Evolutionary conservation across 176 grass and related monocot species (phyloP), one percentile per base, ranked within the genome.

Genomic region (Carex parvula): DNA sequence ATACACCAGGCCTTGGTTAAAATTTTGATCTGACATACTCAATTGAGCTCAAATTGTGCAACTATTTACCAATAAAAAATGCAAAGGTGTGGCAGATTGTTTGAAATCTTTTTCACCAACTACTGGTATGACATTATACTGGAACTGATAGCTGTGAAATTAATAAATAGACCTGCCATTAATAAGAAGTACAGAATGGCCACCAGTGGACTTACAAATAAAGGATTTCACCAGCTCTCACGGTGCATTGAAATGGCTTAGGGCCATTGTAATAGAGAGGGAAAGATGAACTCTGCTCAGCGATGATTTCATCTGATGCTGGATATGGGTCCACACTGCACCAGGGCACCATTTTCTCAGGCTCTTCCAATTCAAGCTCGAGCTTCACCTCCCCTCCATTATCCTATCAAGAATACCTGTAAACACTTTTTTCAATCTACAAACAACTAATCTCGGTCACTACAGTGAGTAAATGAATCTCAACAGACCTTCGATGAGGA

Each of bases 191-290:
- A 53, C 17, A 30, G 15, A 61, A 30, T 53, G 18, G 17, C 22
- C 17, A 53, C 3, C n/a, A 55, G 70, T 50, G 24, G 55, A 14
- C 84, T 84, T 84, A 90, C 86, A 95, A 42, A 89, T 95, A 95
- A 22, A 98, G 95, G 35, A 98, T 98, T 91, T 98, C 92, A 68
- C 92, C 95, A 10, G 95, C 88, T 57, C 85, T 88, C 6, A 98
- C 95, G 15, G 91, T 98, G 91, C 95, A 98, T 21, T 83, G 58
- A 20, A 98, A 93, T 20, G 89, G 92, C 59, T 58, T 87, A 1
- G 92, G 91, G 0, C 95, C 95, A 59, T 95, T 65, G 44, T 93
- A 98, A 87, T 90, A 98, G 83, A 98, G 91, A 8, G 95, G 92
- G 77, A 88, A 93, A 33, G 79, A 60, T 4, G 88, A 64, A 13